Evolutionary conservation across 345 rosid genomes (phyloP).

Genomic region (Pistacia integerrima): DNA sequence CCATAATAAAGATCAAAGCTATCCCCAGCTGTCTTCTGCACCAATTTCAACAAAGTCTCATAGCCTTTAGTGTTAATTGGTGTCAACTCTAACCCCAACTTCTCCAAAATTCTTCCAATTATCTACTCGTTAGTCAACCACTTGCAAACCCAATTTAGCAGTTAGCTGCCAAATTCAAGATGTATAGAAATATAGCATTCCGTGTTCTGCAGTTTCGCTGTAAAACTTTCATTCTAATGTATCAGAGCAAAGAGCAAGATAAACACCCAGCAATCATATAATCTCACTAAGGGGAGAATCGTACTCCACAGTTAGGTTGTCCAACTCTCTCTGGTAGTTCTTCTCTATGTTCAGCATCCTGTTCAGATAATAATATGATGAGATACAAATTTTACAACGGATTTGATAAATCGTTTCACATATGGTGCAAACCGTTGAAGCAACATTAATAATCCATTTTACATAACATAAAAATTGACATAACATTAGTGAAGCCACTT

Average conservation of each 20-base stretch:
- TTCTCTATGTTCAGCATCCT: slow-evolving; percentile 51
- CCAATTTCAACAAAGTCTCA: slow-evolving; percentile 72
- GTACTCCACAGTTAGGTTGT: slow-evolving; percentile 78
- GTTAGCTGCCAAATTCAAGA: not conserved
- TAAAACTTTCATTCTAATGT: slow-evolving; percentile 6
- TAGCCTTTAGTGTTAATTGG: slow-evolving; percentile 75
- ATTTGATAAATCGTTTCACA: not conserved
- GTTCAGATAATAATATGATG: slow-evolving; percentile 11
- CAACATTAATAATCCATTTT: not conserved
- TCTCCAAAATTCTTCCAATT: slow-evolving; percentile 71
- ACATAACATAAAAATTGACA: no score
- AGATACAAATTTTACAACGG: not conserved
- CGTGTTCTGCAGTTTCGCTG: not conserved
- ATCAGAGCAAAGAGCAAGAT: not conserved
- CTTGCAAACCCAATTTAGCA: not conserved
- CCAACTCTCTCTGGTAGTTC: slow-evolving; percentile 74
- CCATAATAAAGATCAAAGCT: slow-evolving; percentile 88
- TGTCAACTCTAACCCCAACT: slow-evolving; percentile 57
- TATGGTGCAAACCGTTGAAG: not conserved
- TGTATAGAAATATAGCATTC: not conserved
- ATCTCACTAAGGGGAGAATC: slow-evolving; percentile 7
- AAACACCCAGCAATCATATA: slow-evolving; percentile 4
- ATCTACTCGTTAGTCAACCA: slow-evolving; percentile 28
- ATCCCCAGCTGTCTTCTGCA: slow-evolving; percentile 79
- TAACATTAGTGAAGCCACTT: no score